phyloP scores from a whole-genome alignment of 768 basidiomycete species.

The Cystobasidium ongulense region DNA sequence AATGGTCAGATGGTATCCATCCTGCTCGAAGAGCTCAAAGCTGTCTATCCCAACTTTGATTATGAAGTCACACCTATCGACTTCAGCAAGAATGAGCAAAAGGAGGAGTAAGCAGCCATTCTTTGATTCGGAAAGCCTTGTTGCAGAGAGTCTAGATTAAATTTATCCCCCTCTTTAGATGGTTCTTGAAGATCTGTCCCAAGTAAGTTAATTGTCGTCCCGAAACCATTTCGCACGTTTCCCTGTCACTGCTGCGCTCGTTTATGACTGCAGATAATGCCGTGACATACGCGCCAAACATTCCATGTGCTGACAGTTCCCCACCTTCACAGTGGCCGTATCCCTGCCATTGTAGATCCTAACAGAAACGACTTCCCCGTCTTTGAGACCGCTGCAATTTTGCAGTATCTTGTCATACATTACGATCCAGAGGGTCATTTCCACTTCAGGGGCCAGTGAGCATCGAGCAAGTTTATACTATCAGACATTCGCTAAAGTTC shows the following conservation, averaged over 20 bases:
- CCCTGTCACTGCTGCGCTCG: too few relatives aligned
- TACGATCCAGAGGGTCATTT: conserved; percentile 35
- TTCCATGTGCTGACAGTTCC: too few relatives aligned
- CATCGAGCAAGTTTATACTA: background rate
- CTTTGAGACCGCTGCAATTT: conserved; percentile 34
- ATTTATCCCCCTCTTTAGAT: background rate
- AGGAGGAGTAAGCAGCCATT: conserved; percentile 3
- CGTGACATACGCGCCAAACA: too few relatives aligned
- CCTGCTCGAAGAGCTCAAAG: conserved; percentile 39
- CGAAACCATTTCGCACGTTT: too few relatives aligned
- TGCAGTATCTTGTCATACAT: conserved; percentile 32
- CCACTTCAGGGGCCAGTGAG: conserved; percentile 33
- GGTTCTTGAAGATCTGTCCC: conserved; percentile 1
- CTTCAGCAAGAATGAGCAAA: conserved; percentile 35
- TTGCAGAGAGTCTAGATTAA: conserved; percentile 26
- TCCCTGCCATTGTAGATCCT: conserved; percentile 37
- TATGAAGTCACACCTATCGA: conserved; percentile 33
- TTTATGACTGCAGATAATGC: too few relatives aligned
- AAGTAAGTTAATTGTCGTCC: background rate
- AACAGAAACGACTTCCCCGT: conserved; percentile 36
- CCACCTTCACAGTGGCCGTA: conserved; percentile 7
- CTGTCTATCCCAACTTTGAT: conserved; percentile 8
- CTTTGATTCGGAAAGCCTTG: conserved; percentile 29
- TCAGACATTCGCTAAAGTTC: background rate
- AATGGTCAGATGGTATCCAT: background rate